A percentile compares a stretch with the other conserved stretches of the same genome.
Evolutionary conservation across 371 early-diverging fungal genomes (phyloP).

Genomic region (Amoeboradix gromovi): DNA sequence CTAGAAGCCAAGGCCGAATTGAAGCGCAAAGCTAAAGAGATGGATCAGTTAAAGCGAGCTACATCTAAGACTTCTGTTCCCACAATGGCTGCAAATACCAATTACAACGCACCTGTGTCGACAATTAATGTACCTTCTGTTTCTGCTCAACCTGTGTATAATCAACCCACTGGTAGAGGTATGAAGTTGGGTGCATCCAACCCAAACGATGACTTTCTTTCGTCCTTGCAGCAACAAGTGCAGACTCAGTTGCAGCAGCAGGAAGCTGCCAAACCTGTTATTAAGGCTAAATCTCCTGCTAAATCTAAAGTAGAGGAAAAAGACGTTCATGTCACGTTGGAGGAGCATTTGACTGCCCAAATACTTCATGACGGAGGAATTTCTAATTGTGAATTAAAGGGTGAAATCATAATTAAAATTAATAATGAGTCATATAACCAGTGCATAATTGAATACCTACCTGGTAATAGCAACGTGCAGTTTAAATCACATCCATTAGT

Average conservation of each 20-base stretch:
- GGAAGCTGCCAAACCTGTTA: background rate
- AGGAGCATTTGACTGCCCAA: constrained; percentile 47
- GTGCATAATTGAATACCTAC: background rate
- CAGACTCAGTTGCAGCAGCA: background rate
- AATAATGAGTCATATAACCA: background rate
- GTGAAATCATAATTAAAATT: constrained; percentile 46
- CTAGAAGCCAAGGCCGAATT: constrained; percentile 81
- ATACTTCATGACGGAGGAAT: constrained; percentile 73
- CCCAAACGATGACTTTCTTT: background rate
- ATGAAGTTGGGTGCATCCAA: background rate
- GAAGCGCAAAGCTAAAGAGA: constrained; percentile 56
- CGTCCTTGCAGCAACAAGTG: background rate
- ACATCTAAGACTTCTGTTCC: background rate
- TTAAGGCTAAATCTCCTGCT: background rate
- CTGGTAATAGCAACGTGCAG: background rate
- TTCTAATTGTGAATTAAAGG: constrained; percentile 65
- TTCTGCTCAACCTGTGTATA: background rate
- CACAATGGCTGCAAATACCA: background rate
- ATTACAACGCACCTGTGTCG: background rate
- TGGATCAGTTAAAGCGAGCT: constrained; percentile 47
- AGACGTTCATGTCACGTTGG: constrained; percentile 42
- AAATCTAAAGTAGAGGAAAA: background rate
- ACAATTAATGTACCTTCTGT: background rate
- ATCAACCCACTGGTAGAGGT: background rate
- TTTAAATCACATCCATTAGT: constrained; percentile 78